A percentile compares a stretch with the other conserved stretches of the same genome.
These are phyloP conservation scores for Fraxinus dipetala DNA, from an alignment of 305 asterid species.

Conservation along the genomic window DNA sequence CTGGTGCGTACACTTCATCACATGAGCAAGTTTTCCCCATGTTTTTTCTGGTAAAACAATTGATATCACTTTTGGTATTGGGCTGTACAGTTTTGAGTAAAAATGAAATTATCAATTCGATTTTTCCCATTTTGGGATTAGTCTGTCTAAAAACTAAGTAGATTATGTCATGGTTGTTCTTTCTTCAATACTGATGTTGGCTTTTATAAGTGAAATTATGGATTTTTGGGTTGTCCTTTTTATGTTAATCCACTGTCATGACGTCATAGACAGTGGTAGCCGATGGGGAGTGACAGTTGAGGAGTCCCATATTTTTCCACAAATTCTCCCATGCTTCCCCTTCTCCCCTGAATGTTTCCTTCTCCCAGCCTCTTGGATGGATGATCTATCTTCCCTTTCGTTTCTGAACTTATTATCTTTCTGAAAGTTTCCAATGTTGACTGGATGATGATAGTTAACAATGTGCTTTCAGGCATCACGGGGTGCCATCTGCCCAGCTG, in stretches of 20 bases:
- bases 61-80: background rate
- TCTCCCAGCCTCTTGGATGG: background rate
- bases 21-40: background rate
- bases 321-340: background rate
- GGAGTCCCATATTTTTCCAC: background rate
- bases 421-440: background rate
- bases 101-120: background rate
- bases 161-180: background rate
- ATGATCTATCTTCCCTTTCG: background rate
- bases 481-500: background rate
- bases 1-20: slow-evolving; percentile 45
- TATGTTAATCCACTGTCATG: background rate
- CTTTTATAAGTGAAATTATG: background rate
- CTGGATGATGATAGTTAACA: background rate
- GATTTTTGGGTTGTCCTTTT: background rate
- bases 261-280: background rate
- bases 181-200: background rate
- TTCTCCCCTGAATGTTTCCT: background rate
- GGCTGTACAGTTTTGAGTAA: background rate
- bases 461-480: background rate
- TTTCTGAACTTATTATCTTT: background rate
- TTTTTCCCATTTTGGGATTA: background rate
- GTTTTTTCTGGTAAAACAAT: slow-evolving; percentile 3
- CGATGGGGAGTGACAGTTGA: background rate
- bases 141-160: background rate